phyloP scores from a whole-genome alignment of 2,329 filamentous ascomycete species.

The Ceratocystis harringtonii region DNA sequence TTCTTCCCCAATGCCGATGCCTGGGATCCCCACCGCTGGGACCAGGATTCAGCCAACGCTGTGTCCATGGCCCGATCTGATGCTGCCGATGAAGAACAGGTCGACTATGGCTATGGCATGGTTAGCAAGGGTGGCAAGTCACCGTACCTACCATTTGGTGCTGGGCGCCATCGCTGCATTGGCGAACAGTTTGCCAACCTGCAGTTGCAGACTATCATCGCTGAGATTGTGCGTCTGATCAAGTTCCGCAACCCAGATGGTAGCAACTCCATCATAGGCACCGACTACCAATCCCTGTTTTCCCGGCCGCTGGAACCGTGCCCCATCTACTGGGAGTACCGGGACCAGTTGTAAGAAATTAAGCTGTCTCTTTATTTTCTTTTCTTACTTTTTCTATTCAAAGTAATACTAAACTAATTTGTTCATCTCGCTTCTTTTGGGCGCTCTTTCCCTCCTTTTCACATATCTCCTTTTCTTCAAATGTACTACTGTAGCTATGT shows the following conservation, averaged over 20 bases:
- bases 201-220: constrained; percentile 75
- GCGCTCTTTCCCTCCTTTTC: neutral
- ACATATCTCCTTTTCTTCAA: neutral
- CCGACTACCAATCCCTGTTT: constrained; percentile 56
- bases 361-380: neutral
- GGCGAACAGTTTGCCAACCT: constrained; percentile 93
- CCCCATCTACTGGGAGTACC: constrained; percentile 59
- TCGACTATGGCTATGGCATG: constrained; percentile 87
- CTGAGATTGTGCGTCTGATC: constrained; percentile 60
- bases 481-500: constrained; percentile 12
- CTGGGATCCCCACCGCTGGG: constrained; percentile 91
- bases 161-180: constrained; percentile 84
- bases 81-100: constrained; percentile 53
- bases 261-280: constrained; percentile 51
- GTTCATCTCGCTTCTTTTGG: neutral
- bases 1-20: constrained; percentile 69
- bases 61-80: constrained; percentile 32
- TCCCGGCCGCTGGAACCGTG: constrained; percentile 58
- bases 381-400: neutral
- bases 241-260: constrained; percentile 65
- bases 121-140: constrained; percentile 81
- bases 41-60: constrained; percentile 44
- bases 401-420: neutral
- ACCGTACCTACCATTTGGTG: constrained; percentile 88
- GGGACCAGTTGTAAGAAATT: constrained; percentile 26